Conservation (phyloP, 768 basidiomycete genomes). For the Lentinula sp. region DNA sequence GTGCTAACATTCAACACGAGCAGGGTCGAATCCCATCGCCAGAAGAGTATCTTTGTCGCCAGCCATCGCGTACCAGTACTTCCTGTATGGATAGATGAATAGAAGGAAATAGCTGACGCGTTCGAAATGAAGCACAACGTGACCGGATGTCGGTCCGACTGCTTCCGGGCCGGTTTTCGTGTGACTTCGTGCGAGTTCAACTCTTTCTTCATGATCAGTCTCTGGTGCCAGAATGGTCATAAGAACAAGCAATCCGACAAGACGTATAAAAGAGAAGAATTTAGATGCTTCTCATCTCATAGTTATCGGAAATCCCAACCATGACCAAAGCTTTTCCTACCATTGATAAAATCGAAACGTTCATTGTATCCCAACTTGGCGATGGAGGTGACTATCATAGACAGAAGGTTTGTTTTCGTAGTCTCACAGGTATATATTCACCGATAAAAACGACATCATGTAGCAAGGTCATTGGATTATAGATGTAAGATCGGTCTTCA, state of each 20-base stretch:
- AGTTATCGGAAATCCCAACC: neutral
- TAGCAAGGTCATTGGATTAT: conserved; percentile 22
- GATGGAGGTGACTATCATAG: conserved; percentile 18
- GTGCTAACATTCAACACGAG: conserved; percentile 77
- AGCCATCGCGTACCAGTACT: conserved; percentile 26
- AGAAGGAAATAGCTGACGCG: neutral
- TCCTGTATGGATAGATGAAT: neutral
- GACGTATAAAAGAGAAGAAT: neutral
- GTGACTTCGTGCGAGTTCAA: neutral
- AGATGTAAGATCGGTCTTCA: conserved; percentile 8
- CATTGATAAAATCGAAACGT: conserved; percentile 18
- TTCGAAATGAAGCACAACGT: neutral
- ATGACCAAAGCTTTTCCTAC: conserved; percentile 16
- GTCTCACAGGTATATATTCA: neutral
- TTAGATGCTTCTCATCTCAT: neutral
- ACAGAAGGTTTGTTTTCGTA: conserved; percentile 1
- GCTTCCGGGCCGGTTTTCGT: neutral
- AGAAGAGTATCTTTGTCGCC: conserved; percentile 71
- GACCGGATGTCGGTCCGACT: neutral
- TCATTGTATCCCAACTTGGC: conserved; percentile 15
- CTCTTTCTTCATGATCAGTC: neutral
- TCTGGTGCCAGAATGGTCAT: neutral
- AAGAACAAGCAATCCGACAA: neutral
- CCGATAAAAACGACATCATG: neutral
- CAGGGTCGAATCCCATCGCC: conserved; percentile 82